Evolutionary conservation across 208 protist genomes (phyloP), one percentile per base, ranked within the genome.

Genomic region (Trypanosomatidae sp.): DNA sequence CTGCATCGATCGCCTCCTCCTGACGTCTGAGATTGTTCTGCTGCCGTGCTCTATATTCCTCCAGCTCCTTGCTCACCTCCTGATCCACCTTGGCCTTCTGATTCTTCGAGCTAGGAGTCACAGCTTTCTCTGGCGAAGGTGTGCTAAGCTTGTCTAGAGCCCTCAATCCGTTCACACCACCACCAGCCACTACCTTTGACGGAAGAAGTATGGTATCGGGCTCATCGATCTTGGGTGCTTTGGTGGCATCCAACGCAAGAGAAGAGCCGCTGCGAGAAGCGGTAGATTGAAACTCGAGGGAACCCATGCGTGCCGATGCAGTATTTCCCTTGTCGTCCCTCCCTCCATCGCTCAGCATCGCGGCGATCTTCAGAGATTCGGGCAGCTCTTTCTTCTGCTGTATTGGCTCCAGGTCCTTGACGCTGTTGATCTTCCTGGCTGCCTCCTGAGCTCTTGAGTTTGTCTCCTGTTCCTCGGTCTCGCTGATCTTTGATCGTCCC

Each of bases 151-250:
- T 83, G 10, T 77, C 79, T 33, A 83, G 60, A 28, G 79, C 79
- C 64, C 76, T 62, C 56, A 83, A 60, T 17, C 79, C 79, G 39
- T 78, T 79, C 9, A 83, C 70, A 25, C 79, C 79, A n/a, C 79
- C 79, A 22, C 79, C 79, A 30, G 79, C 79, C 25, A 78, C 74
- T 9, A 83, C 75, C 36, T 74, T 69, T 52, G 52, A 53, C 7
- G 75, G 75, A n/a, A 79, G 52, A 9, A 69, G 67, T 36, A 79
- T 66, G 9, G 55, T 44, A 3, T 73, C 68, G 8, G 67, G 71
- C 56, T 73, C 66, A 39, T 78, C 68, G 46, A 72, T 49, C 15
- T 71, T 62, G 12, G 66, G 62, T n/a, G 44, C 47, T 59, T 77
- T 77, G 6, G 33, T 60, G 22, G 56, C 25, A 25, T 77, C 73